phyloP scores from a whole-genome alignment of 169 alveolate species.

The Fabrea salina region DNA sequence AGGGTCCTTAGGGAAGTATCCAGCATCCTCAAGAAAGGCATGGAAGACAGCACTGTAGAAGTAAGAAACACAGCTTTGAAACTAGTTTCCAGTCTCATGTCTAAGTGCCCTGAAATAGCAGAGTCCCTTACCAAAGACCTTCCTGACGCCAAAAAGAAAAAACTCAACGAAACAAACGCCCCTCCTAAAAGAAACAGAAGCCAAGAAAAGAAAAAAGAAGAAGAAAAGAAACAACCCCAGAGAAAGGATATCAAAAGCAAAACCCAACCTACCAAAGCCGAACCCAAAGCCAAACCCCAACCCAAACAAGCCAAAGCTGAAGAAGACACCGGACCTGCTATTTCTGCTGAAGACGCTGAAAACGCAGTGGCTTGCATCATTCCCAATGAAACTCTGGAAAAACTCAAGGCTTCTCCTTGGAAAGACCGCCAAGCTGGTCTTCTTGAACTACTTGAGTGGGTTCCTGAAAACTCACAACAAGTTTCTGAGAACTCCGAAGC shows the following conservation, averaged over 20 bases:
- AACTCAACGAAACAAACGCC: constrained; percentile 14
- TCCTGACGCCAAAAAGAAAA: constrained; percentile 15
- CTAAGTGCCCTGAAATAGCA: background rate
- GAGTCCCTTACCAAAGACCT: constrained; percentile 3
- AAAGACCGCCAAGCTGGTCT: constrained; percentile 66
- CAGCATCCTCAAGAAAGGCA: background rate
- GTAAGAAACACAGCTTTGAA: constrained; percentile 21
- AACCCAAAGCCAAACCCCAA: constrained; percentile 11
- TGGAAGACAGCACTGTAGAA: constrained; percentile 8
- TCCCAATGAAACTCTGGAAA: constrained; percentile 40
- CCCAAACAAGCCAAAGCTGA: constrained; percentile 44
- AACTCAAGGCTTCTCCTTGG: constrained; percentile 66
- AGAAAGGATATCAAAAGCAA: background rate
- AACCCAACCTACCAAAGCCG: constrained; percentile 1
- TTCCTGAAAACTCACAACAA: constrained; percentile 31
- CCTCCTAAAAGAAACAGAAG: background rate
- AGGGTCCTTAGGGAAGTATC: background rate
- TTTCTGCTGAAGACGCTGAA: constrained; percentile 68
- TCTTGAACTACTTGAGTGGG: constrained; percentile 48
- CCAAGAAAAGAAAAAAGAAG: background rate
- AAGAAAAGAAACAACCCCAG: background rate
- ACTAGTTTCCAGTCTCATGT: background rate
- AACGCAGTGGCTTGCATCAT: constrained; percentile 44
- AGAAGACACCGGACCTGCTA: constrained; percentile 51
- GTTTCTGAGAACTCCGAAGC: constrained; percentile 44